phyloP scores from a whole-genome alignment of 805 yeast genomes.

The Saccharomyces jurei region DNA sequence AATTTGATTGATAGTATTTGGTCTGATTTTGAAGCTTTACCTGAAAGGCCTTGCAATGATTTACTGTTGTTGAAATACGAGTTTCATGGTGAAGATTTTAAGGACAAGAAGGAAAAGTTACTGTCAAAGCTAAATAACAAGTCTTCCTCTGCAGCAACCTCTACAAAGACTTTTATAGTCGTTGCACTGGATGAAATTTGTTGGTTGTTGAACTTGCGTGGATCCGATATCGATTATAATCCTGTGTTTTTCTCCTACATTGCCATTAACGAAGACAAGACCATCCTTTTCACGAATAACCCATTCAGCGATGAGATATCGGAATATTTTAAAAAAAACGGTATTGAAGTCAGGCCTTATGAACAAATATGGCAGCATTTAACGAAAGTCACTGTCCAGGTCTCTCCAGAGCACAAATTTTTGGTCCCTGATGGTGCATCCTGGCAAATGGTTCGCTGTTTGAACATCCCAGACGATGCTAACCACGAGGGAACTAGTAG shows the following conservation, averaged over 20 bases:
- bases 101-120: constrained; percentile 48
- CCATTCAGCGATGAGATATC: constrained; percentile 30
- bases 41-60: constrained; percentile 44
- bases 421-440: constrained; percentile 51
- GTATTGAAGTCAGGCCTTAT: constrained; percentile 48
- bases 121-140: constrained; percentile 29
- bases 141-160: constrained; percentile 2
- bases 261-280: constrained; percentile 37
- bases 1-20: constrained; percentile 75
- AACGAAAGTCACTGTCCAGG: constrained; percentile 14
- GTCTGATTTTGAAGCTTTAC: constrained; percentile 57
- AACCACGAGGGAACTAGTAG: constrained; percentile 29
- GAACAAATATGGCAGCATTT: constrained; percentile 52
- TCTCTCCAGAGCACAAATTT: constrained; percentile 25
- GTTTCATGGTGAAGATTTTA: constrained; percentile 58
- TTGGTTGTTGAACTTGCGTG: constrained; percentile 82
- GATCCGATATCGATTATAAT: constrained; percentile 71
- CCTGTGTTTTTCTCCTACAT: constrained; percentile 76
- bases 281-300: constrained; percentile 48
- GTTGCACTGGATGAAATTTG: constrained; percentile 84
- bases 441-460: constrained; percentile 57
- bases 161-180: constrained; percentile 44
- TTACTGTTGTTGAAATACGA: constrained; percentile 44
- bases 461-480: constrained; percentile 14
- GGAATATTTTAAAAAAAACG: constrained; percentile 35